These are phyloP conservation scores for Phellopilus nigrolimitatus DNA, from an alignment of 1,284 basidiomycete species.

Conservation along the genomic window DNA sequence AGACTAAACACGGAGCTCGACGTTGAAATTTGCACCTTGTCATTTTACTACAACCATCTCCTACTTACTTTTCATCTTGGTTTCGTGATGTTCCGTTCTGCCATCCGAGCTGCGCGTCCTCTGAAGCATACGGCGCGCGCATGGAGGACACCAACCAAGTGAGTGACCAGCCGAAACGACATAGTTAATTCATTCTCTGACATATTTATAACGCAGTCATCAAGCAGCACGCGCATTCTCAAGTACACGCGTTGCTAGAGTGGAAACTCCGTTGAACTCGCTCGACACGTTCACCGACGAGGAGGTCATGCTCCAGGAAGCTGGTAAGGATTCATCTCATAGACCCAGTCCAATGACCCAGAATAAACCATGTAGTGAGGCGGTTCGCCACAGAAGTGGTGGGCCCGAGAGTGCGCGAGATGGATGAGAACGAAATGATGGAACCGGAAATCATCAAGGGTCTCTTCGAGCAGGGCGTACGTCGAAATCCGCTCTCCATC, in stretches of 20 bases:
- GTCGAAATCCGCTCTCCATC: background rate
- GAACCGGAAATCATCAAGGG: slow-evolving; percentile 85
- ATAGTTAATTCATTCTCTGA: background rate
- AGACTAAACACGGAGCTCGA: too few relatives aligned
- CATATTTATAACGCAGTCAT: background rate
- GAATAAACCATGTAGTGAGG: slow-evolving; percentile 48
- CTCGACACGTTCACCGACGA: slow-evolving; percentile 86
- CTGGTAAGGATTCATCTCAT: slow-evolving; percentile 48
- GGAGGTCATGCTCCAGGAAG: slow-evolving; percentile 86
- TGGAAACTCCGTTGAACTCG: slow-evolving; percentile 44
- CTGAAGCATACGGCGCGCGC: background rate
- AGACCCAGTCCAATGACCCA: background rate
- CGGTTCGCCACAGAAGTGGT: slow-evolving; percentile 89
- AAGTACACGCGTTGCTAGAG: slow-evolving; percentile 34
- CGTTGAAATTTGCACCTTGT: too few relatives aligned
- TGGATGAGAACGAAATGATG: slow-evolving; percentile 99
- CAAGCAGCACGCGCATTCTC: slow-evolving; percentile 30
- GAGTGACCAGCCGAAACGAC: background rate
- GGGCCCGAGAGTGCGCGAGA: slow-evolving; percentile 86
- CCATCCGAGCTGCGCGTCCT: background rate
- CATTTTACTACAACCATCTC: too few relatives aligned
- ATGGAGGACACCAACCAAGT: background rate
- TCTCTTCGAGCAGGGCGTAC: slow-evolving; percentile 92
- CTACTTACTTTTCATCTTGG: background rate
- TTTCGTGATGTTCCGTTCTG: slow-evolving; percentile 1